A percentile compares a stretch with the other conserved stretches of the same genome.
Conservation (phyloP, 495 filamentous ascomycete genomes). For the Neurospora sp. region DNA sequence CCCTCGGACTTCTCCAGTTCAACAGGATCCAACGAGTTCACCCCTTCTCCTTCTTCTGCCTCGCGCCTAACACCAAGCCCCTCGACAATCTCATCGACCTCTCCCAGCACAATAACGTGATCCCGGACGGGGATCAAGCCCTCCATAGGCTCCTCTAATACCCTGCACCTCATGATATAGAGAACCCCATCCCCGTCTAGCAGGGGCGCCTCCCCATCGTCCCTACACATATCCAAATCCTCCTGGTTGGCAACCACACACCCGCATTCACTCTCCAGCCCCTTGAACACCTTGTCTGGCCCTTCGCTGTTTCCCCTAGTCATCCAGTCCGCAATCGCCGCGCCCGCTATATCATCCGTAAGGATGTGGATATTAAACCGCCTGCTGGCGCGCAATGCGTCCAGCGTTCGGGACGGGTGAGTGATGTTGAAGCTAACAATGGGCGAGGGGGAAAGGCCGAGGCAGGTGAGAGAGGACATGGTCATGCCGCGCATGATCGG, state of each 20-base stretch:
- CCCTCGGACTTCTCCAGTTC: background rate
- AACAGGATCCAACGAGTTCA: background rate
- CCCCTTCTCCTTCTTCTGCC: background rate
- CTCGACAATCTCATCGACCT: constrained; percentile 34
- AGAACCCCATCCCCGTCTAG: constrained; percentile 30
- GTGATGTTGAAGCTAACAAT: constrained; percentile 73
- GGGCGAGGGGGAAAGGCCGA: constrained; percentile 55
- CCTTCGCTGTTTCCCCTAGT: constrained; percentile 25
- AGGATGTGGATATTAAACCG: constrained; percentile 43
- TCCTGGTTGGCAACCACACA: constrained; percentile 9
- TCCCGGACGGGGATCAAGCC: constrained; percentile 38
- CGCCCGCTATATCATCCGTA: constrained; percentile 28
- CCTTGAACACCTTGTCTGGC: constrained; percentile 16
- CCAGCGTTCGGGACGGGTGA: constrained; percentile 59
- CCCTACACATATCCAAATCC: background rate
- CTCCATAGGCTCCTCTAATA: constrained; percentile 18
- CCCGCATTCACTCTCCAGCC: constrained; percentile 15
- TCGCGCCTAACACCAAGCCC: constrained; percentile 7
- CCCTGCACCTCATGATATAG: constrained; percentile 32
- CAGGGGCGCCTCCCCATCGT: constrained; percentile 10
- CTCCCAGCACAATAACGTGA: constrained; percentile 47
- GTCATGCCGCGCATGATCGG: constrained; percentile 52
- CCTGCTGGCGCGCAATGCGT: constrained; percentile 40
- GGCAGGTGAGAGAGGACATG: constrained; percentile 73
- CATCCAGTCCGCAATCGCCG: constrained; percentile 34